Base-by-base conservation (phyloP, 805 yeast genomes). In the Kazachstania taianensis region DNA sequence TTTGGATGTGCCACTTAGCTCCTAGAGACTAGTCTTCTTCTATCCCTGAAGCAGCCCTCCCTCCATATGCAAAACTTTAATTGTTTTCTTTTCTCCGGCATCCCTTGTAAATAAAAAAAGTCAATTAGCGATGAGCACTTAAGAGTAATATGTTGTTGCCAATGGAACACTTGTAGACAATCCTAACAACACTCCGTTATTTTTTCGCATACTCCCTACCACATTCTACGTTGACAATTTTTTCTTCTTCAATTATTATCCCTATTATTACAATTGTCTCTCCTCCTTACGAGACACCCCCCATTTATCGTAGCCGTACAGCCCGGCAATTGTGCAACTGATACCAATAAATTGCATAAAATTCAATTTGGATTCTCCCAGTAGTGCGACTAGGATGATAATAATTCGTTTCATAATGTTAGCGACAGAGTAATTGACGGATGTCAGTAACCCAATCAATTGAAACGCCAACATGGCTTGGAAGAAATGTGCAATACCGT, bases 391-490 rank as follows among this genome's bases (percentile, higher is more conserved):
- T 16, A 73, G 57, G 37, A 81, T 81, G 32, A 81, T 78, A 20
- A 78, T 73, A 38, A 81, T 81, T 49, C 89, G 63, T 49, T 81
- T 81, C 58, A 80, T 55, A 33, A 81, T 81, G 53, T 78, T 81
- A 20, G 87, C 92, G 50, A 81, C 78, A 28, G 85, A 77, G 55
- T 81, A 81, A 52, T 78, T 79, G 32, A 81, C 80, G 4, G 92
- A 81, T n/a, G 79, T 69, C 17, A 81, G 67, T 46, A 70, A 53
- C 2, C 89, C 89, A 44, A 81, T 67, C 31, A 81, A 68, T 54
- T 79, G 86, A 56, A 81, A 81, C 18, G 89, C 89, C 32, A 81
- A 56, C 52, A 81, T 66, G 2, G 84, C 73, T 58, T 81, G 92
- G 36, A 73, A 48, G 50, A 81, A 81, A 61, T 81, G 94, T 3